Conservation (phyloP, 2,329 filamentous ascomycete species). For the Penicillium expansum region DNA sequence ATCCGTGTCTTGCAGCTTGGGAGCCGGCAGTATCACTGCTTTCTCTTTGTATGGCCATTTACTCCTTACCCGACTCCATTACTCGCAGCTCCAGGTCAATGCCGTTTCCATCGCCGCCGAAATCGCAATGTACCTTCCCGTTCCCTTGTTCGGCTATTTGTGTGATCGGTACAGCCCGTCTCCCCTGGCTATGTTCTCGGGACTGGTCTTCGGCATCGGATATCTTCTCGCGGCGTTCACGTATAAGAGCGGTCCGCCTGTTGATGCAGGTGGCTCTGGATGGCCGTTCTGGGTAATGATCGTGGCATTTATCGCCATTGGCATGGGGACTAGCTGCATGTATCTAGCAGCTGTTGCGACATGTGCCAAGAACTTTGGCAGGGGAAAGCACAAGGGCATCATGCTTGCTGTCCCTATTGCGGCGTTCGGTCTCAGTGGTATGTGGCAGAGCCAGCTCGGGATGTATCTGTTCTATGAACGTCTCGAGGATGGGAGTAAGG, state of each 20-base stretch:
- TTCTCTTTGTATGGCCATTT: slow-evolving; percentile 93
- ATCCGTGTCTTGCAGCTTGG: slow-evolving; percentile 52
- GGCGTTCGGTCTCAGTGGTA: slow-evolving; percentile 86
- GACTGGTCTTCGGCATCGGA: slow-evolving; percentile 71
- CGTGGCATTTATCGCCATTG: slow-evolving; percentile 76
- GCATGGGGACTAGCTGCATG: slow-evolving; percentile 80
- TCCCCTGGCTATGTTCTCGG: slow-evolving; percentile 70
- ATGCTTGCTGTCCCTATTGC: slow-evolving; percentile 89
- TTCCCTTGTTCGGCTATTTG: slow-evolving; percentile 82
- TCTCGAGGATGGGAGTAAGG: slow-evolving; percentile 58
- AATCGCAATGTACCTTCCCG: slow-evolving; percentile 86
- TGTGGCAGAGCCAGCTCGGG: slow-evolving; percentile 92
- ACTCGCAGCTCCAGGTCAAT: slow-evolving; percentile 91
- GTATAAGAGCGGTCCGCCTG: slow-evolving; percentile 62
- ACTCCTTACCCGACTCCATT: slow-evolving; percentile 81
- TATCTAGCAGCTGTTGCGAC: slow-evolving; percentile 91
- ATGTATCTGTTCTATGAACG: slow-evolving; percentile 73
- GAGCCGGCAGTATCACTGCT: slow-evolving; percentile 85
- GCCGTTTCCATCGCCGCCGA: slow-evolving; percentile 82
- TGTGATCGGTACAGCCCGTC: slow-evolving; percentile 86
- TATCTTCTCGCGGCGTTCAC: slow-evolving; percentile 80
- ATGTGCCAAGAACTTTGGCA: slow-evolving; percentile 96
- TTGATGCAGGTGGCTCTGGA: slow-evolving; percentile 51
- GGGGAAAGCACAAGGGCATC: slow-evolving; percentile 80
- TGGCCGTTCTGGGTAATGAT: slow-evolving; percentile 83